Evolutionary conservation across 2,329 filamentous ascomycete species (phyloP), one percentile per base, ranked within the genome.

Genomic region (Sclerotinia glacialis): DNA sequence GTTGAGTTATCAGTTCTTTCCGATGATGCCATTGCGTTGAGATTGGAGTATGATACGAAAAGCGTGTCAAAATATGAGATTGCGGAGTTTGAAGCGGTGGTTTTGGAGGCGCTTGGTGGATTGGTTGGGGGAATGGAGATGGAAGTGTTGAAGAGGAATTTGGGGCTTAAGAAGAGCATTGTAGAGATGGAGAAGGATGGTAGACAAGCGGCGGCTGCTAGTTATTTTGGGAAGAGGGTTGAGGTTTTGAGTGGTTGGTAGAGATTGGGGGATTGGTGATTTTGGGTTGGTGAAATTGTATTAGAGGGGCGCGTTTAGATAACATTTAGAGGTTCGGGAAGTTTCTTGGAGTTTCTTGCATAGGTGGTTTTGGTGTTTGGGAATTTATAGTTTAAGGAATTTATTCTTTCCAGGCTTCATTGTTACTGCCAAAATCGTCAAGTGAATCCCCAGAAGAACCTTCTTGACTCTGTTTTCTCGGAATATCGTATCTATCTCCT

Each of bases 41-140:
- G 63, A 3, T 21, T 65, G 2, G 63, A 65, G 31, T 42, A 65
- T 60, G 63, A 65, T 31, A 40, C n/a, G 3, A 28, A 34, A 12
- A 52, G 63, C 23, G 42, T 65, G 26, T 28, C 34, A 23, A 63
- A 31, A 18, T n/a, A 5, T 11, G 60, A 55, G 47, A 42, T 63
- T 42, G 26, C 6, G 18, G 47, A 16, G 31, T 61, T 61, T 37
- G 58, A 63, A 18, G 23, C 23, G 34, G 26, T 63, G 14, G 8
- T 63, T 3, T 53, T 63, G n/a, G 47, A 53, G 34, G 60, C 60
- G 9, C 11, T 63, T 3, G 44, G 40, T 7, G 60, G 60, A 2
- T 53, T 63, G 34, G n/a, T 63, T 21, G 26, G 11, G 1, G 34
- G 21, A 3, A 6, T 16, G 40, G 50, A 21, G 7, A 3, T 63